phyloP scores from a whole-genome alignment of 306 rosid genomes.

The Trifolium repens region DNA sequence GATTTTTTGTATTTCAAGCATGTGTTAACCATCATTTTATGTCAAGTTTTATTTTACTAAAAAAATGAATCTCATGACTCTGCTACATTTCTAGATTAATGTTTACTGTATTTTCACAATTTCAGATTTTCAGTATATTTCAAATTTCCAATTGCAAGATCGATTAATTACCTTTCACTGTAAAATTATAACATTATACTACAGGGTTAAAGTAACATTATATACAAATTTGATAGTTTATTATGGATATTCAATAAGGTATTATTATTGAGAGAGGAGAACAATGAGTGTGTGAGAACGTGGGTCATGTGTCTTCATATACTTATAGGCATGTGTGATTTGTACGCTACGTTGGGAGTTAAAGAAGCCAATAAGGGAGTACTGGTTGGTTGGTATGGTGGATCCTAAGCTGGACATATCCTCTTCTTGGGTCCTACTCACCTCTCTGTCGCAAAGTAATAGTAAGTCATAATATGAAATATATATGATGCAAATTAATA shows the following conservation, averaged over 20 bases:
- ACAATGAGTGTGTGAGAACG: not conserved
- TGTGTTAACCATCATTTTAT: not conserved
- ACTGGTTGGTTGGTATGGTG: constrained; percentile 50
- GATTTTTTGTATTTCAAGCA: not conserved
- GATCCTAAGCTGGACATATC: not conserved
- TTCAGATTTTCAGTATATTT: no score
- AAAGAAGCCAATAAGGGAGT: not conserved
- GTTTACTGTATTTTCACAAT: not conserved
- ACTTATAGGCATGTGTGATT: constrained; percentile 49
- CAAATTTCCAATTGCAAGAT: not conserved
- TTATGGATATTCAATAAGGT: no score
- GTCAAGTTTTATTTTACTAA: not conserved
- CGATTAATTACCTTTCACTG: not conserved
- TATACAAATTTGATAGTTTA: no score
- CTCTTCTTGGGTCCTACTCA: constrained; percentile 26
- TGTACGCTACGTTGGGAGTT: constrained; percentile 52
- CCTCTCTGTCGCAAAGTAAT: not conserved
- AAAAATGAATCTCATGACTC: no score
- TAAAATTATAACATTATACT: not conserved
- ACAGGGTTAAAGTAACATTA: no score
- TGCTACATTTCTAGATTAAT: not conserved
- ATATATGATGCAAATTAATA: not conserved
- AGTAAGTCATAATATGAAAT: not conserved
- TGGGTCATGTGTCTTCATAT: constrained; percentile 13
- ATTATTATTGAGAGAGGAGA: not conserved